These are phyloP conservation scores for Wallacemonas rigidus DNA, from an alignment of 208 protist species.

Conservation along the genomic window DNA sequence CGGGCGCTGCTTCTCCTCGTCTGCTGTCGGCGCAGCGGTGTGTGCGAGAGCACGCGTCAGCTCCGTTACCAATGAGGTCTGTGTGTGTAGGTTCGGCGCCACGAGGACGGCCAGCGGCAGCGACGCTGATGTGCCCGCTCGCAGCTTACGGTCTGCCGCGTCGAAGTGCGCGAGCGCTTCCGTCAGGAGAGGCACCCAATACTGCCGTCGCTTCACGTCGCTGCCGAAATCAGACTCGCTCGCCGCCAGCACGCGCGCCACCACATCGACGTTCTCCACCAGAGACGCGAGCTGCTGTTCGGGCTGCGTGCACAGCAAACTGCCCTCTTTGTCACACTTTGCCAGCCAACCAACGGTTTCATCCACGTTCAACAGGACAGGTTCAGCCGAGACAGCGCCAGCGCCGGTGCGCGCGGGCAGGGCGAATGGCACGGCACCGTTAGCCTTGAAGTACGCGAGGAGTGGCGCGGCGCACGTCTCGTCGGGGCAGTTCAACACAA, in stretches of 20 bases:
- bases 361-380: slow-evolving; percentile 67
- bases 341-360: slow-evolving; percentile 85
- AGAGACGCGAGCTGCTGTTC: slow-evolving; percentile 54
- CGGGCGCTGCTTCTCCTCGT: slow-evolving; percentile 9
- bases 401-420: slow-evolving; percentile 7
- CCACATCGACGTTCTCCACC: slow-evolving; percentile 80
- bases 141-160: slow-evolving; percentile 41
- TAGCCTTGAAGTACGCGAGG: slow-evolving; percentile 48
- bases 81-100: slow-evolving; percentile 29
- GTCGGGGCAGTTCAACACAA: slow-evolving; percentile 76
- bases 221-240: slow-evolving; percentile 65
- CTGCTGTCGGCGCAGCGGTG: background rate
- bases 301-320: slow-evolving; percentile 53
- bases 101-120: slow-evolving; percentile 34
- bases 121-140: background rate
- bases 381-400: background rate
- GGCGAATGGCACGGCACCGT: background rate
- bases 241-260: slow-evolving; percentile 65
- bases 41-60: background rate
- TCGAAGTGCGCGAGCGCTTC: slow-evolving; percentile 60
- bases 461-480: slow-evolving; percentile 53
- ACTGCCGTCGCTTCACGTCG: slow-evolving; percentile 43
- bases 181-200: slow-evolving; percentile 64
- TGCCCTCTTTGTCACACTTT: slow-evolving; percentile 73
- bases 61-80: slow-evolving; percentile 9